phyloP scores from a whole-genome alignment of 2,329 filamentous ascomycete species.

The Mycosphaerella sp. region DNA sequence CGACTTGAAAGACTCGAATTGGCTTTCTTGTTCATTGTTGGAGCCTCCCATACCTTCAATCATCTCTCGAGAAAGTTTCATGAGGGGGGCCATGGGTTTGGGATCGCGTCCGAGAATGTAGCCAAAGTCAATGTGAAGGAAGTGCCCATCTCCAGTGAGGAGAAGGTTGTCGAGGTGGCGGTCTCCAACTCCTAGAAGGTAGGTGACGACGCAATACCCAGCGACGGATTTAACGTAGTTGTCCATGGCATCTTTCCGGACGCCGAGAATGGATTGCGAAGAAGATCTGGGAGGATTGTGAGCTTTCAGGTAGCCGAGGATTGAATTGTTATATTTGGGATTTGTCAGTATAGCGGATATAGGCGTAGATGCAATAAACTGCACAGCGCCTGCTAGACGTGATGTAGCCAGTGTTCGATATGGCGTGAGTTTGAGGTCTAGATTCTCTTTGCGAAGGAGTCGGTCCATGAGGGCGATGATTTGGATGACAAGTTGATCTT shows the following conservation, averaged over 20 bases:
- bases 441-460: constrained; percentile 87
- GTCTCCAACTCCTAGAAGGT: constrained; percentile 92
- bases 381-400: constrained; percentile 79
- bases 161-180: constrained; percentile 93
- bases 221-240: constrained; percentile 94
- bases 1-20: constrained; percentile 85
- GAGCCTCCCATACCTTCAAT: constrained; percentile 93
- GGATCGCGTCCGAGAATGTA: constrained; percentile 96
- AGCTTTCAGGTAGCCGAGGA: constrained; percentile 74
- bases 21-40: constrained; percentile 32
- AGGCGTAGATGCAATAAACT: constrained; percentile 74
- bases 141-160: constrained; percentile 80
- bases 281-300: constrained; percentile 89
- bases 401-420: constrained; percentile 96
- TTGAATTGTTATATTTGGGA: constrained; percentile 70
- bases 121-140: constrained; percentile 98
- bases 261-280: constrained; percentile 62
- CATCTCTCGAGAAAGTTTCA: constrained; percentile 98
- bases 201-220: constrained; percentile 97
- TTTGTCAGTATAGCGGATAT: constrained; percentile 66
- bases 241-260: constrained; percentile 88
- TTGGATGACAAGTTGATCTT: constrained; percentile 94
- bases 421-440: constrained; percentile 89
- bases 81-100: constrained; percentile 92
- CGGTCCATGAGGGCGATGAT: constrained; percentile 99